These are phyloP conservation scores for Aaosphaeria arxii DNA, from an alignment of 2,329 filamentous ascomycete species.

Conservation along the genomic window DNA sequence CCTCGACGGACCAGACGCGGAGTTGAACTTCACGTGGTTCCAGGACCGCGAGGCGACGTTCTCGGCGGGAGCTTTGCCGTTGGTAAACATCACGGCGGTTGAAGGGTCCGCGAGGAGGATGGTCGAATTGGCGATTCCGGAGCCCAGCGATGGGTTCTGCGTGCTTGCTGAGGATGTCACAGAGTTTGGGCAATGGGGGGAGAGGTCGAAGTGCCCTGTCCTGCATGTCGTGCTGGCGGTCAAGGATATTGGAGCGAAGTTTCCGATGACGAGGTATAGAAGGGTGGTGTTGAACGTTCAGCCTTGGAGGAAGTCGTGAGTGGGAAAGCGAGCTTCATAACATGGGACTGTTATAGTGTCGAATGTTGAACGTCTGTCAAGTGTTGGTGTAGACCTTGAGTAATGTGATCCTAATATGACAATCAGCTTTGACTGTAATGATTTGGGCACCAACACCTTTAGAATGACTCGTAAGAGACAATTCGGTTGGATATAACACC, in stretches of 20 bases:
- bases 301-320: not conserved
- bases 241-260: conserved; percentile 1
- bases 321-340: no score
- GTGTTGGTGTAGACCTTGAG: no score
- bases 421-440: no score
- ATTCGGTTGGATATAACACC: no score
- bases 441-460: no score
- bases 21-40: conserved; percentile 44
- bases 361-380: no score
- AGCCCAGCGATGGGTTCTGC: conserved; percentile 4
- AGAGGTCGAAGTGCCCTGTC: conserved; percentile 4
- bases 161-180: conserved; percentile 3
- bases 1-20: conserved; percentile 36
- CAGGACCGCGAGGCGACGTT: conserved; percentile 41
- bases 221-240: conserved; percentile 8
- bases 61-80: conserved; percentile 21
- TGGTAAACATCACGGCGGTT: conserved; percentile 6
- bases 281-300: conserved; percentile 6
- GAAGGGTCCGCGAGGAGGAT: not conserved
- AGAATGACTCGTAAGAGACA: no score
- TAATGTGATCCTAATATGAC: no score
- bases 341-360: no score
- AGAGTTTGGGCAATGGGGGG: conserved; percentile 6
- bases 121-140: conserved; percentile 3
- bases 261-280: conserved; percentile 11